Base-by-base conservation (phyloP, 2,329 filamentous ascomycete species). In the Ambrosiella xylebori region DNA sequence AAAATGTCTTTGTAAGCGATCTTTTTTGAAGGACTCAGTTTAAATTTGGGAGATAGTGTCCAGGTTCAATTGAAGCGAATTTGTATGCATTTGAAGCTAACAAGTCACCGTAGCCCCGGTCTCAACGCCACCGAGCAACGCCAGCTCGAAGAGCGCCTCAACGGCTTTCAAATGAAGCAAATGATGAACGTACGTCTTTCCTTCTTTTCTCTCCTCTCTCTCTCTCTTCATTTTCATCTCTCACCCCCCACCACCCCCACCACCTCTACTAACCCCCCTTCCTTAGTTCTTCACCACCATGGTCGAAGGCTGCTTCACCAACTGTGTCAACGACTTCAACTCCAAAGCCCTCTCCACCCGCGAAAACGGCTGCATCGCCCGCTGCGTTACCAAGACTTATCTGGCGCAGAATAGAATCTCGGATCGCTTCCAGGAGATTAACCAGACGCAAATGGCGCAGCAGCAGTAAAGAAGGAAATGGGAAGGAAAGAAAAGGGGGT, bases 301-400 rank as follows among this genome's bases (percentile, higher is more conserved):
- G 58, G 85, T 89, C 66, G 84, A 88, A 71, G 80, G 84, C 74
- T 98, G 93, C 81, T 98, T 98, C 79, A 84, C 88, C 70, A 85
- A 93, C 73, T 98, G 93, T 78, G 82, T 98, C 73, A 91, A 90
- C 73, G 90, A 97, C 78, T 98, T 98, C 80, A 95, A 90, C 68
- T 95, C 89, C 74, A 97, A 97, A 76, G 87, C 88, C 54, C 81
- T 98, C 64, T 85, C 86, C 63, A 80, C 83, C 64, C 85, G 88
- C 69, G 93, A 98, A 75, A 86, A 86, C 68, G 85, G 86, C 70
- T 98, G 93, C 75, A 83, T 97, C 67, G 84, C 88, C 74, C 86
- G 89, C 66, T 98, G 93, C 73, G 90, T 97, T 62, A 86, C 93
- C 73, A 98, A 98, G 77, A 88, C 88, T 73, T 84, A 97, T 78